A percentile compares a stretch with the other conserved stretches of the same genome.
Conservation (phyloP, 2,329 filamentous ascomycete genomes). For the Conoideocrella luteorostrata region DNA sequence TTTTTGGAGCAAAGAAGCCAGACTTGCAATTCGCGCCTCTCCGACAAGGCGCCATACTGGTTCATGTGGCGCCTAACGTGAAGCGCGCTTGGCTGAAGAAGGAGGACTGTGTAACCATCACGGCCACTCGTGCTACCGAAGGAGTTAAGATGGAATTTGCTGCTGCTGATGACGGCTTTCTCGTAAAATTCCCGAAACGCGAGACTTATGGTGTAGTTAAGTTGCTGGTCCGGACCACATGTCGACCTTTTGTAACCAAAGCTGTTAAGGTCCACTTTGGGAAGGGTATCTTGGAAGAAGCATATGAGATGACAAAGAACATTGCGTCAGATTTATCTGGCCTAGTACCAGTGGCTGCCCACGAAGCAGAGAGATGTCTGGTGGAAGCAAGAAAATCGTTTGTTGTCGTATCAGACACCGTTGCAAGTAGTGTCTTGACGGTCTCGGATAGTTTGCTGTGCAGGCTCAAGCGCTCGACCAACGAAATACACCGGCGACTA, state of each 20-base stretch:
- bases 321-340: constrained; percentile 36
- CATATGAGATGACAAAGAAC: constrained; percentile 36
- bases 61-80: constrained; percentile 44
- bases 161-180: constrained; percentile 42
- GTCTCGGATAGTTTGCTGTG: constrained; percentile 22
- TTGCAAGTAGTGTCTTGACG: constrained; percentile 17
- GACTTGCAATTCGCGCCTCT: constrained; percentile 22
- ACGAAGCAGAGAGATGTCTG: constrained; percentile 31
- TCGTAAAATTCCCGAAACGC: constrained; percentile 44
- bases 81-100: constrained; percentile 50
- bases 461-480: constrained; percentile 15
- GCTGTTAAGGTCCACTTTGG: constrained; percentile 56
- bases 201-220: constrained; percentile 54
- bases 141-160: constrained; percentile 43
- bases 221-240: constrained; percentile 51
- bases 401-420: constrained; percentile 22
- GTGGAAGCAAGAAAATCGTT: constrained; percentile 27
- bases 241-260: constrained; percentile 55
- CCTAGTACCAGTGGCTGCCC: constrained; percentile 32
- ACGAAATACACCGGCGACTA: constrained; percentile 18
- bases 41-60: constrained; percentile 44
- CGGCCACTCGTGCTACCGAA: constrained; percentile 42
- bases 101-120: constrained; percentile 46
- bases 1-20: constrained; percentile 26
- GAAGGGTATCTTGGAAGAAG: constrained; percentile 37